Evolutionary conservation across 2,329 filamentous ascomycete genomes (phyloP).

Genomic region (Penicillium decumbens): DNA sequence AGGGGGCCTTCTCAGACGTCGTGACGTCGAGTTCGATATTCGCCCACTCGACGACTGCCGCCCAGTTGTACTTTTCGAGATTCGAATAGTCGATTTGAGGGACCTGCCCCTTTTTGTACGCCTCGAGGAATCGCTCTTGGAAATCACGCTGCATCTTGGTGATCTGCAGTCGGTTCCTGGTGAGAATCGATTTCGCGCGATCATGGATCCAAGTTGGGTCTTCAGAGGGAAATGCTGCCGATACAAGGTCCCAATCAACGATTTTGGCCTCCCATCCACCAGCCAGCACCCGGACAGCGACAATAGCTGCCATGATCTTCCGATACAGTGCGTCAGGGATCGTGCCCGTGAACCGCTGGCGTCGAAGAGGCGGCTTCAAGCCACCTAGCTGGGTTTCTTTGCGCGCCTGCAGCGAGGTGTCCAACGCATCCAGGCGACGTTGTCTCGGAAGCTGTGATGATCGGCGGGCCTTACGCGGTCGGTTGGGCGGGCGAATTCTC

Average conservation of each 20-base stretch:
- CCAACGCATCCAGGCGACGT: conserved; percentile 28
- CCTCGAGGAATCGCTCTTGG: conserved; percentile 44
- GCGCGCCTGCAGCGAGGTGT: conserved; percentile 6
- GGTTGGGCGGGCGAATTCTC: conserved; percentile 1
- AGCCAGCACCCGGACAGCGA: conserved; percentile 43
- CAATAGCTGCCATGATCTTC: conserved; percentile 41
- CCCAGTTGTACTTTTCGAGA: conserved; percentile 46
- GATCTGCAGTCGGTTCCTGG: conserved; percentile 38
- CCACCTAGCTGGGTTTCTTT: background rate
- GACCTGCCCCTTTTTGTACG: conserved; percentile 42
- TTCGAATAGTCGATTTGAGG: conserved; percentile 44
- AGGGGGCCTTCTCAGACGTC: conserved; percentile 33
- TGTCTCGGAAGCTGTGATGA: conserved; percentile 8
- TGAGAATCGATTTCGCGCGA: conserved; percentile 38
- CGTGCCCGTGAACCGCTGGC: conserved; percentile 17
- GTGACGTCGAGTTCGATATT: conserved; percentile 39
- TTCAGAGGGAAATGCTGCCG: conserved; percentile 39
- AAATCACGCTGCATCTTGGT: conserved; percentile 46
- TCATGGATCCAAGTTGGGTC: conserved; percentile 37
- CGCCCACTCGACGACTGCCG: conserved; percentile 46
- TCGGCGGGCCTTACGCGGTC: background rate
- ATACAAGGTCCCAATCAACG: conserved; percentile 46
- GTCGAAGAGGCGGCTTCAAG: conserved; percentile 1
- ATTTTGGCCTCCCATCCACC: conserved; percentile 42
- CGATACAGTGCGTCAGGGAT: conserved; percentile 29